These are phyloP conservation scores for Eucalyptus brandiana DNA, from an alignment of 345 rosid genomes.

Conservation along the genomic window DNA sequence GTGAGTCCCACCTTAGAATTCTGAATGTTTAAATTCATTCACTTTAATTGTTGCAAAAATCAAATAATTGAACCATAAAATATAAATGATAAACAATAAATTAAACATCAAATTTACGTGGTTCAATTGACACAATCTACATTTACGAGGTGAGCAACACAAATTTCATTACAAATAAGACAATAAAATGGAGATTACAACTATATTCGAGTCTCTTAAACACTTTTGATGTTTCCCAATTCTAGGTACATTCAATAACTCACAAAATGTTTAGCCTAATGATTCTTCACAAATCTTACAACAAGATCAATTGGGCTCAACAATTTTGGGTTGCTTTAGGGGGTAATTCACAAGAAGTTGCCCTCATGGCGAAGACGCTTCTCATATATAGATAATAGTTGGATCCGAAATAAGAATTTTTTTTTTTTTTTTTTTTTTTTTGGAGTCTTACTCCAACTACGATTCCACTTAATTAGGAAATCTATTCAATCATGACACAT, in stretches of 20 bases:
- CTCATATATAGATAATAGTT: not conserved
- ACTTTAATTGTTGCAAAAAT: not conserved
- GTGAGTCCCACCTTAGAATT: too few species aligned
- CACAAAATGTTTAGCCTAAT: not conserved
- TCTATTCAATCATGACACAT: not conserved
- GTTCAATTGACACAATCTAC: not conserved
- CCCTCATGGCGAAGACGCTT: not conserved
- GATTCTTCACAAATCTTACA: not conserved
- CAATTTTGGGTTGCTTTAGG: not conserved
- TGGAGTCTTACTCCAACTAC: not conserved
- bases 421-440: not conserved
- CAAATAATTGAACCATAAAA: not conserved
- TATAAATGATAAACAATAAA: not conserved
- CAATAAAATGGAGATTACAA: not conserved
- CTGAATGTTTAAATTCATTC: not conserved
- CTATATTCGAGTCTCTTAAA: not conserved
- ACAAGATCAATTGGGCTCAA: not conserved
- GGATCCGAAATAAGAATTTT: not conserved
- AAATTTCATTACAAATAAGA: not conserved
- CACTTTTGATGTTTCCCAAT: not conserved
- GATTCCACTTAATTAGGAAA: not conserved
- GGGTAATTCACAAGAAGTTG: not conserved
- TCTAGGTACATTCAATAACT: not conserved
- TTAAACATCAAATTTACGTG: not conserved
- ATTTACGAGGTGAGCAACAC: not conserved